Percentiles rank a stretch among this genome's conserved stretches.
phyloP scores from a whole-genome alignment of 2,329 filamentous ascomycete genomes.

The Paracorniculantispora psalliotae region DNA sequence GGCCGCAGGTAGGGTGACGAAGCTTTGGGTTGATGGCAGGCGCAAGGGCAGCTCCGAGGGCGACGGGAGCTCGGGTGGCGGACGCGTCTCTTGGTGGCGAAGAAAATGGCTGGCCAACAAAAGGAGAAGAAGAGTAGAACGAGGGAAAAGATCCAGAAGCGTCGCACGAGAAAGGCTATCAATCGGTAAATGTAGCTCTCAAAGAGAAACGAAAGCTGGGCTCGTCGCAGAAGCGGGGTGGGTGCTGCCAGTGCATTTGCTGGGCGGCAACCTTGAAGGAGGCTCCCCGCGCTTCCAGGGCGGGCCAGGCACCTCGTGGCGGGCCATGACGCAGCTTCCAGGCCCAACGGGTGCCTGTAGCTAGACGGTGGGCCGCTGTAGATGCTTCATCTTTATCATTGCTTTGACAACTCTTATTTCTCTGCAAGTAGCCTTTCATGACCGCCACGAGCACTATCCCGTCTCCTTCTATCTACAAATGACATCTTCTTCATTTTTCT shows the following conservation, averaged over 20 bases:
- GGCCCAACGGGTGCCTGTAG: not conserved
- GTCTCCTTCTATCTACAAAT: too few species aligned
- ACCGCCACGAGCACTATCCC: too few species aligned
- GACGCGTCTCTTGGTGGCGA: not conserved
- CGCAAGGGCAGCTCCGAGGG: not conserved
- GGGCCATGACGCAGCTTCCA: constrained; percentile 1
- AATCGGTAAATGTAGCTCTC: constrained; percentile 4
- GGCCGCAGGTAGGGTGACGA: not conserved
- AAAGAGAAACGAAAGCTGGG: not conserved
- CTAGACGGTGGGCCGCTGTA: too few species aligned
- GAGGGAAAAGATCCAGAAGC: not conserved
- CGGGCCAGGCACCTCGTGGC: not conserved
- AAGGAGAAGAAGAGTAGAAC: not conserved
- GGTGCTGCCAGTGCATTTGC: constrained; percentile 1
- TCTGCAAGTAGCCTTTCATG: too few species aligned
- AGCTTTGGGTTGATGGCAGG: not conserved
- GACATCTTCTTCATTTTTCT: not conserved
- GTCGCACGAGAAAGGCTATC: not conserved
- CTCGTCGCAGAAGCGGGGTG: constrained; percentile 9
- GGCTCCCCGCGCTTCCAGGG: constrained; percentile 1
- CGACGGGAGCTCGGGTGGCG: not conserved
- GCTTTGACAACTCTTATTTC: too few species aligned
- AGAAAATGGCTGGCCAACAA: not conserved
- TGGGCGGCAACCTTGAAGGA: not conserved
- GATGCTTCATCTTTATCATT: too few species aligned